Conservation (phyloP, 768 basidiomycete genomes). For the Lactifluus pinguis region DNA sequence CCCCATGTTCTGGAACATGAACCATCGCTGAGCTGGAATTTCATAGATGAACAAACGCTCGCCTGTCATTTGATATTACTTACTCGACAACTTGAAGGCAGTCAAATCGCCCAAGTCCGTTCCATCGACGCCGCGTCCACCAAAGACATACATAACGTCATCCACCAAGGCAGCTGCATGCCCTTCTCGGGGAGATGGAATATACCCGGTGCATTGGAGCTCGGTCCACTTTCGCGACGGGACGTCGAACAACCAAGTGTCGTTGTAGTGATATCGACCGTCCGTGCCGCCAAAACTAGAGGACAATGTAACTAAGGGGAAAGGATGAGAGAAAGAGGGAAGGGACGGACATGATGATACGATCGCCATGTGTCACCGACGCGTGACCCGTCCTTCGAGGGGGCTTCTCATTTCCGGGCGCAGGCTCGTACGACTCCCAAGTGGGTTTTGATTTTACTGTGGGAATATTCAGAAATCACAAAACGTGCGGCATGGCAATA, state of each 20-base stretch:
- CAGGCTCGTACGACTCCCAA: constrained; percentile 76
- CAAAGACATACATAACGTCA: constrained; percentile 96
- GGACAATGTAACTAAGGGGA: background rate
- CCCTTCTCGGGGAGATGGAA: constrained; percentile 91
- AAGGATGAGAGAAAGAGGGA: constrained; percentile 14
- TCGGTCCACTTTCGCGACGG: constrained; percentile 80
- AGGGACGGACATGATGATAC: constrained; percentile 14
- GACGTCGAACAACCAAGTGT: constrained; percentile 93
- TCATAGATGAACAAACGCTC: background rate
- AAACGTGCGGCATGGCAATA: background rate
- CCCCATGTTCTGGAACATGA: constrained; percentile 99
- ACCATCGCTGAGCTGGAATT: constrained; percentile 86
- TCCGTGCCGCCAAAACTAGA: constrained; percentile 96
- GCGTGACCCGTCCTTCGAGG: constrained; percentile 89
- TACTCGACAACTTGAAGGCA: constrained; percentile 96
- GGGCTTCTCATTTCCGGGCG: constrained; percentile 46
- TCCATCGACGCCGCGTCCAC: constrained; percentile 93
- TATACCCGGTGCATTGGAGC: constrained; percentile 91
- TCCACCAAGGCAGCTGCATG: constrained; percentile 95
- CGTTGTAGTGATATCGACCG: constrained; percentile 98
- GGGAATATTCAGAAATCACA: background rate
- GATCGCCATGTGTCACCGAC: constrained; percentile 69
- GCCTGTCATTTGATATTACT: constrained; percentile 27
- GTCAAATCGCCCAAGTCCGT: constrained; percentile 91
- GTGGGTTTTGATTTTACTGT: constrained; percentile 73